A percentile compares a stretch with the other conserved stretches of the same genome.
Conservation (phyloP, 192 early-diverging fungal genomes). For the Mortierella alpina region DNA sequence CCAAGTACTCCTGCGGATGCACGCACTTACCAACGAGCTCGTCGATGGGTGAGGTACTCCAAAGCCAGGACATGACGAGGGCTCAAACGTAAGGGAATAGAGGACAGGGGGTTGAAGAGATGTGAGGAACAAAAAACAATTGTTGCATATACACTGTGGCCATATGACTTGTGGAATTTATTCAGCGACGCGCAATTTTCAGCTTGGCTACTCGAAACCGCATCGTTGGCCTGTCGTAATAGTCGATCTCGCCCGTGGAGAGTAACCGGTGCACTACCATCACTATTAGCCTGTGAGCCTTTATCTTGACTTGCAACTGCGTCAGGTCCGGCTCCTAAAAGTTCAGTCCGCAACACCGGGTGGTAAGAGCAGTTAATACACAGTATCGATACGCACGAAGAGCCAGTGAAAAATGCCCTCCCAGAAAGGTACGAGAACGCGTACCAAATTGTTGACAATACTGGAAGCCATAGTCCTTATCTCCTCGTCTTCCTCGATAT, state of each 20-base stretch:
- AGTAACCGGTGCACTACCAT: conserved; percentile 1
- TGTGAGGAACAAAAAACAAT: not conserved
- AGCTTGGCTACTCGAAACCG: conserved; percentile 1
- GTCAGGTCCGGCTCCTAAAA: not conserved
- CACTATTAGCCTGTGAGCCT: not conserved
- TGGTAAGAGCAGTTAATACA: too few species aligned
- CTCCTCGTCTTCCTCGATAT: too few species aligned
- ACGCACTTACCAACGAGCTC: conserved; percentile 57
- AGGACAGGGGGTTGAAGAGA: not conserved
- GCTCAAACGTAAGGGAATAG: not conserved
- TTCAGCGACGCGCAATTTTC: not conserved
- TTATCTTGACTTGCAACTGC: not conserved
- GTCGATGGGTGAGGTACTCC: conserved; percentile 54
- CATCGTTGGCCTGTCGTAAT: not conserved
- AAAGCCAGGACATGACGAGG: conserved; percentile 53
- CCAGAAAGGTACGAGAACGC: too few species aligned
- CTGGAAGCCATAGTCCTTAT: too few species aligned
- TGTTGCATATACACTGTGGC: not conserved
- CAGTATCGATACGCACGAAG: too few species aligned
- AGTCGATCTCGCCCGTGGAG: conserved; percentile 10
- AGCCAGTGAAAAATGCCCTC: too few species aligned
- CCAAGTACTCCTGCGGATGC: not conserved
- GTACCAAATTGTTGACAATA: too few species aligned
- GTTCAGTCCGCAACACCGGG: too few species aligned
- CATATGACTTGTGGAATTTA: not conserved